Conservation (phyloP, 2,329 filamentous ascomycete species). For the Monosporascus sp. region DNA sequence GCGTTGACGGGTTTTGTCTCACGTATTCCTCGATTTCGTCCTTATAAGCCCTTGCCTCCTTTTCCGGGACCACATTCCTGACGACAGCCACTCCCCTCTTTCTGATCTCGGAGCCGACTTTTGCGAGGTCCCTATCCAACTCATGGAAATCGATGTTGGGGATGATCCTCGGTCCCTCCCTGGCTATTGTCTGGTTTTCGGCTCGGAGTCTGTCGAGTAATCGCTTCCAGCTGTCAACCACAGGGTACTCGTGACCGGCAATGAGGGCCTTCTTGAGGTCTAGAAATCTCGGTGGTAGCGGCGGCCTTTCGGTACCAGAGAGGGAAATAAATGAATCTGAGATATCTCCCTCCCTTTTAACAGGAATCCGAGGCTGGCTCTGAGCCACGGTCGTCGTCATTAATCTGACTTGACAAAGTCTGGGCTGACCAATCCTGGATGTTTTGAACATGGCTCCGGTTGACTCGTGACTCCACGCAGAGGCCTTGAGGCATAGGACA, state of each 20-base stretch:
- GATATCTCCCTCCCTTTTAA: conserved; percentile 55
- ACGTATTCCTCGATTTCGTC: conserved; percentile 60
- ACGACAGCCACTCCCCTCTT: conserved; percentile 61
- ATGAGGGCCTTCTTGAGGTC: conserved; percentile 50
- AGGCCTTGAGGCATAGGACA: no score
- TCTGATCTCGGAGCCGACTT: conserved; percentile 43
- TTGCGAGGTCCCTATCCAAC: conserved; percentile 33
- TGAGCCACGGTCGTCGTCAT: conserved; percentile 11
- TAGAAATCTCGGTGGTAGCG: conserved; percentile 51
- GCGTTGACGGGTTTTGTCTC: conserved; percentile 53
- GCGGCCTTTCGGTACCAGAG: conserved; percentile 37
- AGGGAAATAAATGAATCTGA: conserved; percentile 57
- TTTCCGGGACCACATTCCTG: conserved; percentile 57
- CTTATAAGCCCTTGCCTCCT: conserved; percentile 61
- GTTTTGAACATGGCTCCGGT: neutral
- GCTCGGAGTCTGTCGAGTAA: conserved; percentile 37
- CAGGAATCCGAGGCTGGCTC: neutral
- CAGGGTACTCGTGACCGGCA: conserved; percentile 39
- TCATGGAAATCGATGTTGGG: conserved; percentile 45
- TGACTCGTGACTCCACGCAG: no score
- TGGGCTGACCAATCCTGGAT: neutral
- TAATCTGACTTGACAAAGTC: conserved; percentile 1
- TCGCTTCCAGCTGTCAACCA: conserved; percentile 43
- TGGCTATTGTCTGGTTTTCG: conserved; percentile 44
- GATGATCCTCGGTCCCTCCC: conserved; percentile 41